A percentile compares a stretch with the other conserved stretches of the same genome.
Evolutionary conservation across 2,329 filamentous ascomycete genomes (phyloP).

Genomic region (Fonsecaea nubica): DNA sequence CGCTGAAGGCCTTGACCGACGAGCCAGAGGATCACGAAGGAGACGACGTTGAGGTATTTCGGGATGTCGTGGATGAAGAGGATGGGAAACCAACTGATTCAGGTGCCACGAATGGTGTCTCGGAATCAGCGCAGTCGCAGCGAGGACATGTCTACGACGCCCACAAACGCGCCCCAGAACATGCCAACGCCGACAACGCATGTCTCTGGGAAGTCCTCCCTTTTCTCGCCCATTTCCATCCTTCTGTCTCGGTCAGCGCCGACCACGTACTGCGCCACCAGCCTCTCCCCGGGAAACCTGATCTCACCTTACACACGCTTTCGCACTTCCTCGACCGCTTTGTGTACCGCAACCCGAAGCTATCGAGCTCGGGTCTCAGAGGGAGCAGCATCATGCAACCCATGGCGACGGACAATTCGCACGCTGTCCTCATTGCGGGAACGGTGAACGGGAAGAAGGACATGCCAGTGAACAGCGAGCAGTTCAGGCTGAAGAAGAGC

Average conservation of each 20-base stretch:
- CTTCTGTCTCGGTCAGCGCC: conserved; percentile 86
- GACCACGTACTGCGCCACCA: conserved; percentile 71
- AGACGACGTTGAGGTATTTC: conserved; percentile 74
- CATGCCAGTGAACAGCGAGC: conserved; percentile 76
- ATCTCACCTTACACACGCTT: conserved; percentile 85
- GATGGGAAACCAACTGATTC: background rate
- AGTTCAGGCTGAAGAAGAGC: conserved; percentile 90
- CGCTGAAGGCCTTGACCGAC: conserved; percentile 76
- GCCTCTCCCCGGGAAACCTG: conserved; percentile 82
- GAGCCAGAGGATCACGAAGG: conserved; percentile 81
- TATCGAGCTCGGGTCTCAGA: conserved; percentile 63
- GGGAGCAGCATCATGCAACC: conserved; percentile 98
- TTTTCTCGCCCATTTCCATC: conserved; percentile 84
- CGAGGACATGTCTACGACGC: conserved; percentile 71
- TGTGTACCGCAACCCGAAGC: conserved; percentile 93
- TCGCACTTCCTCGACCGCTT: conserved; percentile 98
- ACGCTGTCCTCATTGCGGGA: conserved; percentile 67
- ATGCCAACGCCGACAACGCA: conserved; percentile 89
- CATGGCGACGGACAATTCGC: conserved; percentile 68
- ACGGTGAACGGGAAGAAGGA: conserved; percentile 12
- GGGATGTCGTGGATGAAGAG: conserved; percentile 65
- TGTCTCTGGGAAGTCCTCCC: conserved; percentile 91
- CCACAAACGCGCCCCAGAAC: conserved; percentile 87
- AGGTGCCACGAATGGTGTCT: conserved; percentile 28
- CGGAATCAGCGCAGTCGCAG: conserved; percentile 44